Evolutionary conservation across 371 early-diverging fungal species (phyloP).

Genomic region (Fennellomyces sp.): DNA sequence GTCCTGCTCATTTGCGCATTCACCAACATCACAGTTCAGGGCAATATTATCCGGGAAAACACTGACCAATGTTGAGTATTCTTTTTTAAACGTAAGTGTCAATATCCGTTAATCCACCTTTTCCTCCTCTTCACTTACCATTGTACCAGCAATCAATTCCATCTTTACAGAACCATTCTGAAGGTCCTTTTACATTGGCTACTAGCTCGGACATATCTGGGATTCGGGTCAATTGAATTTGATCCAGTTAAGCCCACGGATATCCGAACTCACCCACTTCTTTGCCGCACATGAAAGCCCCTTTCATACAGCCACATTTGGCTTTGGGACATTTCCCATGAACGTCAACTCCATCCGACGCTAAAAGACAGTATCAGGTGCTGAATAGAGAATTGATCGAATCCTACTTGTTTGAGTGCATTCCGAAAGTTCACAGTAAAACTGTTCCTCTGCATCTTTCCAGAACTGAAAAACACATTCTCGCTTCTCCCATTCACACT

Average conservation of each 20-base stretch:
- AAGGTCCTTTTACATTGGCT: conserved; percentile 49
- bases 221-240: no score
- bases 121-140: conserved; percentile 27
- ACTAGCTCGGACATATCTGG: conserved; percentile 52
- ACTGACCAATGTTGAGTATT: conserved; percentile 52
- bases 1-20: conserved; percentile 59
- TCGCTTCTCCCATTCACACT: conserved; percentile 45
- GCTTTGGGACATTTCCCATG: conserved; percentile 50
- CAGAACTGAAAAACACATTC: conserved; percentile 59
- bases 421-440: conserved; percentile 56
- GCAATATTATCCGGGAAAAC: conserved; percentile 63
- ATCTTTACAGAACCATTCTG: conserved; percentile 48
- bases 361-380: background rate
- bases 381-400: conserved; percentile 9
- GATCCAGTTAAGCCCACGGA: no score
- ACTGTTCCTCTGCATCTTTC: conserved; percentile 59
- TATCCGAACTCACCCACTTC: conserved; percentile 49
- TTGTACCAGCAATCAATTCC: conserved; percentile 63
- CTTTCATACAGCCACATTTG: conserved; percentile 58
- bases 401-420: conserved; percentile 51
- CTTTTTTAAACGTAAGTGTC: conserved; percentile 26
- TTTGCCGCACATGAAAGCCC: conserved; percentile 63
- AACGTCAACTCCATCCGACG: conserved; percentile 28
- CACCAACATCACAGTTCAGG: conserved; percentile 60
- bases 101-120: background rate